Evolutionary conservation across 2,329 filamentous ascomycete genomes (phyloP).

Genomic region (Pseudogymnoascus sp.): DNA sequence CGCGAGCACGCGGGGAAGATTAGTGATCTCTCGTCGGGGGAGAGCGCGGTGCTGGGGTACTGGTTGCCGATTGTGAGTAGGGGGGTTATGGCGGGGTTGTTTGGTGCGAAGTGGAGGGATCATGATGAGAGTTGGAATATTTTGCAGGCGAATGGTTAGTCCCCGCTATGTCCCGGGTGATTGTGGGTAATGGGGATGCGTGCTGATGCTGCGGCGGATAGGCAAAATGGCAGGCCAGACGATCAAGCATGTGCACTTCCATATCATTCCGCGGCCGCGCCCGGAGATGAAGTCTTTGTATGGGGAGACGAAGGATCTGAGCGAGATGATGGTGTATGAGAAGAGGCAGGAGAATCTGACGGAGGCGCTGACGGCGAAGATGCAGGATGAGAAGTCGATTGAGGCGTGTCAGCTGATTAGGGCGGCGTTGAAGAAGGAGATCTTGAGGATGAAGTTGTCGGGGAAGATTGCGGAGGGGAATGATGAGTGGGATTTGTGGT

Average conservation of each 20-base stretch:
- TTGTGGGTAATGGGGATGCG: too few species aligned
- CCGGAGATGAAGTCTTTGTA: background rate
- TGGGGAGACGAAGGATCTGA: background rate
- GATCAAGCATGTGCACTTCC: constrained; percentile 88
- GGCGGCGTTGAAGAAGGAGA: constrained; percentile 1
- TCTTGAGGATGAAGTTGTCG: background rate
- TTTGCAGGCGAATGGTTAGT: constrained; percentile 76
- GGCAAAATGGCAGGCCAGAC: constrained; percentile 79
- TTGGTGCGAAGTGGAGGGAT: constrained; percentile 38
- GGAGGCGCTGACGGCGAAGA: background rate
- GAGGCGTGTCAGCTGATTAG: background rate
- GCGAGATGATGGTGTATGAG: background rate
- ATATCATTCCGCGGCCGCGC: constrained; percentile 64
- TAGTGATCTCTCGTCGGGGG: constrained; percentile 52
- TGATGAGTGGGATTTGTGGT: constrained; percentile 3
- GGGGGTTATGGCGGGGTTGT: constrained; percentile 62
- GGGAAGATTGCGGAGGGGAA: constrained; percentile 4
- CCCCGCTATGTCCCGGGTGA: background rate
- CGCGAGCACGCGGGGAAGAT: constrained; percentile 68
- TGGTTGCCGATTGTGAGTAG: constrained; percentile 64
- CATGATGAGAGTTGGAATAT: constrained; percentile 60
- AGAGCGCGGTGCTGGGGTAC: constrained; percentile 56
- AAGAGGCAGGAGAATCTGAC: background rate
- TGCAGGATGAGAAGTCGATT: background rate
- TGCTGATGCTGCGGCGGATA: constrained; percentile 21